Conservation (phyloP, 2,329 filamentous ascomycete genomes). For the Hypocrella siamensis region DNA sequence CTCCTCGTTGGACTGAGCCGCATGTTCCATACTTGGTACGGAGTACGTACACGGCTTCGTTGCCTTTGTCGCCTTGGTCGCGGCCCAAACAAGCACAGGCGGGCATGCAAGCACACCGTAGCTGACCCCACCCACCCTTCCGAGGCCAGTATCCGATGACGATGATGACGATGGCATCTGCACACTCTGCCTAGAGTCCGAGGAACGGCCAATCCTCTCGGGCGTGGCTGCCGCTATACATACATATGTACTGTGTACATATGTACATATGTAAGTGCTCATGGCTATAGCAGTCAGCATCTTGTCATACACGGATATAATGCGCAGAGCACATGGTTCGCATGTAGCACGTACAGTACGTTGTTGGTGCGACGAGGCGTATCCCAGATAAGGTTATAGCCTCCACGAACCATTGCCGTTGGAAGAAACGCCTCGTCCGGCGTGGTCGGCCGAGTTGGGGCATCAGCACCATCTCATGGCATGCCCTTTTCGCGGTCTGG, state of each 20-base stretch:
- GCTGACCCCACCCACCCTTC: too few relatives aligned
- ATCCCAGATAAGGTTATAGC: conserved; percentile 1
- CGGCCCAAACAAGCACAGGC: neutral
- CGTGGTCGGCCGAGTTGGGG: conserved; percentile 2
- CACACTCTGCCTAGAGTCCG: too few relatives aligned
- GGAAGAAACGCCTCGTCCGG: neutral
- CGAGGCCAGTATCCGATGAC: too few relatives aligned
- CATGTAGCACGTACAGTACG: neutral
- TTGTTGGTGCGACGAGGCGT: conserved; percentile 1
- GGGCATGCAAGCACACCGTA: too few relatives aligned
- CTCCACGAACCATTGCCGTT: neutral
- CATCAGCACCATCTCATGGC: conserved; percentile 1
- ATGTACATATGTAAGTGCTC: neutral
- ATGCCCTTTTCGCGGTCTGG: neutral
- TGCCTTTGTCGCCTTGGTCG: neutral
- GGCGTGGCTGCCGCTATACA: too few relatives aligned
- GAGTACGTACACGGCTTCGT: neutral
- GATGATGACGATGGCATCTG: too few relatives aligned
- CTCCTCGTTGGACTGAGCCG: neutral
- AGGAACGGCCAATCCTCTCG: too few relatives aligned
- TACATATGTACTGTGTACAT: too few relatives aligned
- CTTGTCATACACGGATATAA: neutral
- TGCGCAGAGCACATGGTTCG: neutral
- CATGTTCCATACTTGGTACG: neutral
- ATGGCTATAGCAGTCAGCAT: neutral